Evolutionary conservation across 345 rosid species (phyloP).

Genomic region (Euphorbia lathyris): DNA sequence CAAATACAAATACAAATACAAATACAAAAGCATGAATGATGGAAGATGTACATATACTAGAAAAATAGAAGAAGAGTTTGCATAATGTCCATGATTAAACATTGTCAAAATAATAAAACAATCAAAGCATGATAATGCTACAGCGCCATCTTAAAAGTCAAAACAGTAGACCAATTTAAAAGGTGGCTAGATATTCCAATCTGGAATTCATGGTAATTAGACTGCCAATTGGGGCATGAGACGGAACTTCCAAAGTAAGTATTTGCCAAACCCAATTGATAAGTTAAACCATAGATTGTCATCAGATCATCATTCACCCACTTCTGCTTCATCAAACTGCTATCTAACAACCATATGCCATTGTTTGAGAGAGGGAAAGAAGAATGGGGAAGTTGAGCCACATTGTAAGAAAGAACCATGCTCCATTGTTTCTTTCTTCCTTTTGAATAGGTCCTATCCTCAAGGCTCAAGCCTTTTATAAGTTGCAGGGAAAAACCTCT

Average conservation of each 20-base stretch:
- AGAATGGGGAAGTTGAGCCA: background rate
- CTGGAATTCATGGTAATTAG: background rate
- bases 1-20: too few species aligned
- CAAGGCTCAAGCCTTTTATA: background rate
- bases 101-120: background rate
- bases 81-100: background rate
- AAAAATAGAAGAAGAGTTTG: background rate
- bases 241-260: background rate
- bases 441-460: background rate
- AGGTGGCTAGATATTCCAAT: background rate
- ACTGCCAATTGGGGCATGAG: background rate
- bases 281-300: background rate
- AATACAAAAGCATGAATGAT: background rate
- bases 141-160: background rate
- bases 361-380: background rate
- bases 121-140: background rate
- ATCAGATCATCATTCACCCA: background rate
- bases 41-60: background rate
- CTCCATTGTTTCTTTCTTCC: background rate
- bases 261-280: background rate
- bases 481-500: background rate
- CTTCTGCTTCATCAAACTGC: background rate
- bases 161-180: slow-evolving; percentile 2
- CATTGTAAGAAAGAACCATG: background rate
- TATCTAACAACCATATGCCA: background rate